phyloP scores from a whole-genome alignment of 345 rosid species.

The Mangifera indica region DNA sequence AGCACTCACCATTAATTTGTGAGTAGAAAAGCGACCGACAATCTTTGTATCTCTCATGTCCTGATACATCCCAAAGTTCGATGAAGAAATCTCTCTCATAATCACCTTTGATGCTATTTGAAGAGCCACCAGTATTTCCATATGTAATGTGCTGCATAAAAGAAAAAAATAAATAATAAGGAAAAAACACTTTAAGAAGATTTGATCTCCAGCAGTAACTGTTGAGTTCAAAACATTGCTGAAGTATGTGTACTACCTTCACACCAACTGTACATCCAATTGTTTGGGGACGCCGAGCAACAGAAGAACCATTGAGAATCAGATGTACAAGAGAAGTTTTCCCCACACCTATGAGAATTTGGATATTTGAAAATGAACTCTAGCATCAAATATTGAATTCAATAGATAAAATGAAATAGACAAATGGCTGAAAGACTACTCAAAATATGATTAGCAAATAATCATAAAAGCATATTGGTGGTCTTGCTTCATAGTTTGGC shows the following conservation, averaged over 20 bases:
- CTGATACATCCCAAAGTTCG: constrained; percentile 99
- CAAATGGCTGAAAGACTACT: not conserved
- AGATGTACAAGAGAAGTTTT: constrained; percentile 92
- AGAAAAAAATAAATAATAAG: constrained; percentile 10
- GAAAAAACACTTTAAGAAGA: constrained; percentile 17
- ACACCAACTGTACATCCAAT: constrained; percentile 95
- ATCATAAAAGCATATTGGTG: not conserved
- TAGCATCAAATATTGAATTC: constrained; percentile 8
- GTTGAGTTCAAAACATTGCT: constrained; percentile 5
- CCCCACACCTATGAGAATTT: constrained; percentile 69
- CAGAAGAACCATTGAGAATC: constrained; percentile 71
- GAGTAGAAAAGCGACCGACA: constrained; percentile 94
- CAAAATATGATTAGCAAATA: not conserved
- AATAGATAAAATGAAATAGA: not conserved
- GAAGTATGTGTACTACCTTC: constrained; percentile 53
- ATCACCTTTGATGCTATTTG: constrained; percentile 87
- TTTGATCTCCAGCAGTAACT: constrained; percentile 18
- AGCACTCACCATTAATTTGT: constrained; percentile 73
- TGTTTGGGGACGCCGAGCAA: constrained; percentile 79
- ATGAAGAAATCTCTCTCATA: constrained; percentile 93
- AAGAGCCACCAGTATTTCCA: constrained; percentile 84
- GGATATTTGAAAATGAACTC: constrained; percentile 16
- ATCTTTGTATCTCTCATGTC: constrained; percentile 96
- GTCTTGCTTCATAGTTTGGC: not conserved
- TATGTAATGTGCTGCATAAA: constrained; percentile 61